phyloP scores from a whole-genome alignment of 2,329 filamentous ascomycete species.

The Cladosporium sp. region DNA sequence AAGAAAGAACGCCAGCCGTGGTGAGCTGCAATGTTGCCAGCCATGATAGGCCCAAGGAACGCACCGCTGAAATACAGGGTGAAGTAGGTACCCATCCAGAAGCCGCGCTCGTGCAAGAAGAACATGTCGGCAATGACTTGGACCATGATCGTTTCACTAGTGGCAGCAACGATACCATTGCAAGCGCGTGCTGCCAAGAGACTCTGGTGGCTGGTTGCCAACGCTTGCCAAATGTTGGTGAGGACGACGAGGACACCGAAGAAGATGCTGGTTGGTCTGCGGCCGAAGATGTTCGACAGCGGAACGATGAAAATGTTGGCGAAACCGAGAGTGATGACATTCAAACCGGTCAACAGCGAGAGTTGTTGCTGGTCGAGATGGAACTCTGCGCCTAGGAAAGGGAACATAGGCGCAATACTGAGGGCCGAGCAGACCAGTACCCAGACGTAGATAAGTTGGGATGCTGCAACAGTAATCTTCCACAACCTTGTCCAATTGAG shows the following conservation, averaged over 20 bases:
- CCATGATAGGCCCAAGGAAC: constrained; percentile 41
- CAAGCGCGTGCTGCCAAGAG: constrained; percentile 39
- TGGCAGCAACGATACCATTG: constrained; percentile 39
- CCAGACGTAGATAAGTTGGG: constrained; percentile 38
- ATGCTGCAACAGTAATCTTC: constrained; percentile 31
- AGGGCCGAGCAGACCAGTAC: constrained; percentile 38
- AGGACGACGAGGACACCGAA: constrained; percentile 36
- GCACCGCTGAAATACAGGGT: constrained; percentile 38
- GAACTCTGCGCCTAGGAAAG: constrained; percentile 36
- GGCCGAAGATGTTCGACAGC: constrained; percentile 39
- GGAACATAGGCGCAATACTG: constrained; percentile 40
- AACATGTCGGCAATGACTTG: constrained; percentile 40
- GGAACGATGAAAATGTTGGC: constrained; percentile 42
- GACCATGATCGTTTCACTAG: constrained; percentile 38
- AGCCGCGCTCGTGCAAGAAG: constrained; percentile 14
- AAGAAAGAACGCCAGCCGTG: constrained; percentile 43
- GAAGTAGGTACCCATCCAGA: constrained; percentile 25
- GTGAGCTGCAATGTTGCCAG: constrained; percentile 35
- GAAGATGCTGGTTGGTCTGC: constrained; percentile 35
- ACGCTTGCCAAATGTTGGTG: constrained; percentile 40
- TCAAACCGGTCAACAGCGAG: constrained; percentile 37
- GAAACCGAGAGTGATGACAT: constrained; percentile 40
- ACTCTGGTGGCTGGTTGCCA: constrained; percentile 37
- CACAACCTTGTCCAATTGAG: constrained; percentile 25
- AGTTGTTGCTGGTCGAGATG: constrained; percentile 37